Evolutionary conservation across 345 rosid species (phyloP), one percentile per base, ranked within the genome.

Genomic region (Sisymbrium altissimum): DNA sequence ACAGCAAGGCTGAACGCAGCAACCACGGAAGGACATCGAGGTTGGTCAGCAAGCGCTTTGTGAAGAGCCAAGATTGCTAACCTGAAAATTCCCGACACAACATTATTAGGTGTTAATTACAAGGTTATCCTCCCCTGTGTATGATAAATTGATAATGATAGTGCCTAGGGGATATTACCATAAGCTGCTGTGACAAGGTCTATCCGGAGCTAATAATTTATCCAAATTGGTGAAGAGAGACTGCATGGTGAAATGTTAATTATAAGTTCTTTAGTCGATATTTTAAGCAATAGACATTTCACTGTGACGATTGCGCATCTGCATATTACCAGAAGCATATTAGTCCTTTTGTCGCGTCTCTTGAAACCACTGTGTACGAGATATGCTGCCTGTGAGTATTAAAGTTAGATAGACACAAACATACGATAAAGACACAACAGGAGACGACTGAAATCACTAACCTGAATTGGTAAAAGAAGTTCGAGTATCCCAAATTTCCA

Each of bases 401-500:
- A 62, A 72, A 79, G 52, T 71, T 69, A 46, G 69, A 64, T 74
- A 43, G 76, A 81, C 33, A 0, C 11, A 70, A 59, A 27, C 61
- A 29, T 70, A 76, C 48, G 13, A 11, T 23, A 17, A 30, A 41
- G 33, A 53, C 6, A 56, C 19, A 32, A 45, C 49, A 45, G 21
- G 65, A 14, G 64, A 63, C 41, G 11, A 74, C 7, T 32, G 68
- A 61, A 13, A 23, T 8, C 30, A 52, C 58, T 66, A 40, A 86
- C 98, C 87, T 88, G 97, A 75, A 91, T 36, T 9, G 98, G 98
- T 59, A 93, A 70, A 66, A 93, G 88, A 77, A 89, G 66, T 72
- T 93, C 96, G 9, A 93, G 82, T 62, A 91, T 91, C 25, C 97
- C 98, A 61, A 91, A 91, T 81, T 81, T 93, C 97, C 94, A 93